Evolutionary conservation across 1,139 yeast species (phyloP), one percentile per base, ranked within the genome.

Genomic region (Scheffersomyces cryptocercus): DNA sequence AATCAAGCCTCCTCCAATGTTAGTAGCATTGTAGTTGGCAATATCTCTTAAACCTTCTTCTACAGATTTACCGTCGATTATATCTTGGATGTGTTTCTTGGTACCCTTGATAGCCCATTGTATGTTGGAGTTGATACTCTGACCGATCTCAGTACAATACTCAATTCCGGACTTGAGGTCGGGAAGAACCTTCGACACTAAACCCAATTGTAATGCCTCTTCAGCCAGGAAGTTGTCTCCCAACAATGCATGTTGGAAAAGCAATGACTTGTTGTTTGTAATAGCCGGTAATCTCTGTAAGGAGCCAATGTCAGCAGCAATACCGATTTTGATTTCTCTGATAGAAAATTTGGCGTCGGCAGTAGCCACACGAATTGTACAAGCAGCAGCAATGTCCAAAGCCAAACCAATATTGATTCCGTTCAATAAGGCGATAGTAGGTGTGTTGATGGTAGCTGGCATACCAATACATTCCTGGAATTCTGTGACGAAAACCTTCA

Each of bases 291-390:
- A 58, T 58, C 95, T 73, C 64, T 87, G 93, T 49, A 86, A 69
- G 1, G 88, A 75, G 9, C 95, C 95, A 53, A 87, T 85, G 59
- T 87, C 95, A 3, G 95, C 91, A 28, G 88, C 78, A 62, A 87
- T 75, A 4, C 95, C 95, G 44, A 87, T 73, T 49, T 80, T 81
- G 49, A 85, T 82, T 62, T 87, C 95, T 47, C 85, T 77, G 44
- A 87, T 79, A 31, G 87, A 77, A 51, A 85, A 74, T 37, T 64
- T 65, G 24, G 79, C 75, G 50, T 79, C 86, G 35, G 67, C 67
- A 11, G 82, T 68, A 7, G 82, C 82, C 26, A 82, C 65, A 44
- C 95, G 73, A 37, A 87, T 77, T 35, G 83, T 75, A 36, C 76
- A 72, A 1, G 85, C 77, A 16, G 84, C 64, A 9, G 85, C 67